Percentiles rank a stretch among this genome's conserved stretches.
Evolutionary conservation across 768 basidiomycete genomes (phyloP).

Genomic region (Peribolospora baueri): DNA sequence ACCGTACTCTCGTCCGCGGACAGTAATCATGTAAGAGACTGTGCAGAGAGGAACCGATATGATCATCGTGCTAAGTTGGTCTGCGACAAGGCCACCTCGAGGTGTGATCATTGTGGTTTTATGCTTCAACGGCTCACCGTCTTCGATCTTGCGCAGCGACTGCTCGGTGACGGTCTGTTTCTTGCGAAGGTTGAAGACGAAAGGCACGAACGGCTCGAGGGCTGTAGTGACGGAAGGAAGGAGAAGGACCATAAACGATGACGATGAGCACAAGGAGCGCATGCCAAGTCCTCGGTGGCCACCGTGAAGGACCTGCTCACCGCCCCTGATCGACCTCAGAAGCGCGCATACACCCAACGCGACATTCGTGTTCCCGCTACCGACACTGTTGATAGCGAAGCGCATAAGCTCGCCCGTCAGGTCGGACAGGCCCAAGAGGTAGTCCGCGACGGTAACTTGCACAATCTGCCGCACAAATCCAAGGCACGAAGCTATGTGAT

Average conservation of each 20-base stretch:
- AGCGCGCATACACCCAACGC: slow-evolving; percentile 6
- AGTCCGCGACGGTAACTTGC: slow-evolving; percentile 34
- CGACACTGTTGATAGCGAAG: slow-evolving; percentile 62
- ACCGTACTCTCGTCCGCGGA: no score
- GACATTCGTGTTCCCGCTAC: not conserved
- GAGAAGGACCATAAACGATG: slow-evolving; percentile 16
- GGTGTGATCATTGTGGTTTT: no score
- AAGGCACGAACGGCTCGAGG: slow-evolving; percentile 50
- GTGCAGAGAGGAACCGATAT: no score
- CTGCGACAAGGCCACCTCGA: no score
- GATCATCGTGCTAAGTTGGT: no score
- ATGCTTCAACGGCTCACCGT: slow-evolving; percentile 29
- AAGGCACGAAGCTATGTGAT: not conserved
- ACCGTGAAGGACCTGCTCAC: slow-evolving; percentile 9
- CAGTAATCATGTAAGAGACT: no score
- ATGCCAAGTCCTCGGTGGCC: no score
- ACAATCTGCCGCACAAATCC: not conserved
- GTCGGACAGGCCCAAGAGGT: slow-evolving; percentile 76
- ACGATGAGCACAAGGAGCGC: not conserved
- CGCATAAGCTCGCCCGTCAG: slow-evolving; percentile 95
- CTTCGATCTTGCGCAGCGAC: slow-evolving; percentile 86
- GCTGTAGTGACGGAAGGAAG: slow-evolving; percentile 24
- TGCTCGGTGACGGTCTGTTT: slow-evolving; percentile 67
- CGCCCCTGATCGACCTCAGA: slow-evolving; percentile 20
- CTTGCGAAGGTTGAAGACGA: slow-evolving; percentile 48